Evolutionary conservation across 75 land plant genomes (phyloP).

Genomic region (Sequoiadendron giganteum): DNA sequence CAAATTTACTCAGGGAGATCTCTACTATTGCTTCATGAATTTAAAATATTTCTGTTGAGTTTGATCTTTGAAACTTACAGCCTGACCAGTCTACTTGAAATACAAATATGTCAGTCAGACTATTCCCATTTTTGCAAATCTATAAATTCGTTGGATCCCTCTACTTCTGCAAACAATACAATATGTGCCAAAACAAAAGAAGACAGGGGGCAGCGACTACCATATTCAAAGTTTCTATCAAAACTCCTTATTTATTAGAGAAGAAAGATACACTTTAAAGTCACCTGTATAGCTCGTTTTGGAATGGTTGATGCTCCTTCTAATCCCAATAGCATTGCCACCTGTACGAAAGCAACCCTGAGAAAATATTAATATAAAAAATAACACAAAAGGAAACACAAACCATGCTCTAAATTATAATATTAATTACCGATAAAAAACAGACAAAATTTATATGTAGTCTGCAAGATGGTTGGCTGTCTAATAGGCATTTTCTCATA

Average conservation of each 20-base stretch:
- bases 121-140: neutral
- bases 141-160: neutral
- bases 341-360: constrained; percentile 34
- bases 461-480: no score
- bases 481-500: neutral
- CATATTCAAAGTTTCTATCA: neutral
- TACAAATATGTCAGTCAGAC: neutral
- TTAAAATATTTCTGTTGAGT: neutral
- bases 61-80: neutral
- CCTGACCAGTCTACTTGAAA: neutral
- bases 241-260: neutral
- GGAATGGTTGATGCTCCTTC: constrained; percentile 64
- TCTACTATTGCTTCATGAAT: neutral
- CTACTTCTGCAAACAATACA: constrained; percentile 1
- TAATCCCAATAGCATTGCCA: constrained; percentile 68
- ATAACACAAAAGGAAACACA: neutral
- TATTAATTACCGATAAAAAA: neutral
- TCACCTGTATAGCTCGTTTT: constrained; percentile 97
- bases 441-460: neutral
- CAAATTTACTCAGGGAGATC: no score
- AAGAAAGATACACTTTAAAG: neutral
- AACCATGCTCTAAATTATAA: neutral
- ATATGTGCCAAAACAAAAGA: neutral
- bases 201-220: no score
- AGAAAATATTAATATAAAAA: neutral